phyloP scores from a whole-genome alignment of 768 basidiomycete genomes.

The Dentipellis fragilis region DNA sequence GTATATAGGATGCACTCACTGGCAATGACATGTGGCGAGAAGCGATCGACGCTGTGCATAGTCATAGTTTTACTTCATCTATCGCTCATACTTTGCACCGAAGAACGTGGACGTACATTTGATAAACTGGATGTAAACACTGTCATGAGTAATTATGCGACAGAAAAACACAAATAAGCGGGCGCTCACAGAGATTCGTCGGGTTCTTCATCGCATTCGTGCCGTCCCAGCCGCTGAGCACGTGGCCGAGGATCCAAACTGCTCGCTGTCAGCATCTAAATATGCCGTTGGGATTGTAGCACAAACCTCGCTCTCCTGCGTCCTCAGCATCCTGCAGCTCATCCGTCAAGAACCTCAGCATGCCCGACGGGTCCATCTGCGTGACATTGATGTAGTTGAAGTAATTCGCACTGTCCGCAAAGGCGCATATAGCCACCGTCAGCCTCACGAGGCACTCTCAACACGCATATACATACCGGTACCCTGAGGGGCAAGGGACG shows the following conservation, averaged over 20 bases:
- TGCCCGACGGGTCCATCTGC: conserved; percentile 58
- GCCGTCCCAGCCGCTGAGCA: conserved; percentile 62
- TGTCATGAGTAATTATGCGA: background rate
- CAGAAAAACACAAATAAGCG: background rate
- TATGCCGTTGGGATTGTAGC: background rate
- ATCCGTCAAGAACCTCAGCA: conserved; percentile 69
- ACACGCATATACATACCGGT: conserved; percentile 15
- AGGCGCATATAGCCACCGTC: background rate
- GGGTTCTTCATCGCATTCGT: conserved; percentile 52
- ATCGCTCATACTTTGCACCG: background rate
- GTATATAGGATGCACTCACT: conserved; percentile 32
- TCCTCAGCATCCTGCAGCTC: conserved; percentile 76
- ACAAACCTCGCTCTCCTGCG: conserved; percentile 56
- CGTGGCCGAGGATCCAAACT: conserved; percentile 49
- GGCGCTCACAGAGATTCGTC: conserved; percentile 53
- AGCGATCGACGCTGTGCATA: conserved; percentile 54
- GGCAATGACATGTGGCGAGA: conserved; percentile 67
- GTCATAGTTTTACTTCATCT: background rate
- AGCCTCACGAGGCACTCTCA: background rate
- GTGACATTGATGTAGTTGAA: conserved; percentile 75
- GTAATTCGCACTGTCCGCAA: conserved; percentile 41
- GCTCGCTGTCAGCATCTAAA: background rate
- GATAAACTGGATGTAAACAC: conserved; percentile 27
- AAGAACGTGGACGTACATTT: conserved; percentile 28
- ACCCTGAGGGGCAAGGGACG: conserved; percentile 7